Evolutionary conservation across 495 filamentous ascomycete genomes (phyloP).

Genomic region (Penicillium dipodomyicola): DNA sequence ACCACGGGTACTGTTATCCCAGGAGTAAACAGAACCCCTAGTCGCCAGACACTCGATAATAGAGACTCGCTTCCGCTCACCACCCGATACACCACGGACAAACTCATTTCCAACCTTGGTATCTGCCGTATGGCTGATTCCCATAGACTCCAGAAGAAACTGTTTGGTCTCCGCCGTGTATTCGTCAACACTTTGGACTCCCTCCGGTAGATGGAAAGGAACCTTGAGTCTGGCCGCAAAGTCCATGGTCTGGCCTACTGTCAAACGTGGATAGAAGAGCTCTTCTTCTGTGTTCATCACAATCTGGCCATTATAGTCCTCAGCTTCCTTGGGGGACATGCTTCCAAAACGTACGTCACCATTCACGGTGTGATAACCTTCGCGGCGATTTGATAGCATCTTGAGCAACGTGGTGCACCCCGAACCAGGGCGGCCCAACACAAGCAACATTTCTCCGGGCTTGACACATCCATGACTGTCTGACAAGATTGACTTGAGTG

Average conservation of each 20-base stretch:
- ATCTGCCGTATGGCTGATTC: constrained; percentile 73
- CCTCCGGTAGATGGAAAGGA: constrained; percentile 32
- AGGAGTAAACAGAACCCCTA: constrained; percentile 54
- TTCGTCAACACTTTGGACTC: constrained; percentile 43
- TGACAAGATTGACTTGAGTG: constrained; percentile 33
- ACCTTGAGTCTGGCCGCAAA: constrained; percentile 54
- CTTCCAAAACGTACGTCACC: constrained; percentile 61
- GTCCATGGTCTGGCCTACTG: constrained; percentile 66
- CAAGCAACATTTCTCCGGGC: constrained; percentile 48
- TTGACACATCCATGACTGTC: constrained; percentile 51
- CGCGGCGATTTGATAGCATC: constrained; percentile 62
- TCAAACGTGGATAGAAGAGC: constrained; percentile 64
- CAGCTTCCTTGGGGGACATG: constrained; percentile 52
- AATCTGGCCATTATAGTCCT: constrained; percentile 65
- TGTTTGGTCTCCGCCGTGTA: constrained; percentile 54
- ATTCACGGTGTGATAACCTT: constrained; percentile 47
- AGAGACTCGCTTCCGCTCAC: constrained; percentile 71
- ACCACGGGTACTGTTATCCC: constrained; percentile 62
- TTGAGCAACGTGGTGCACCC: constrained; percentile 55
- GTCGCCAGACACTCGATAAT: constrained; percentile 65
- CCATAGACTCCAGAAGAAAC: constrained; percentile 66
- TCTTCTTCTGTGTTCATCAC: constrained; percentile 71
- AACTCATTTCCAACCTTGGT: constrained; percentile 81
- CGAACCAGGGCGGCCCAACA: constrained; percentile 43
- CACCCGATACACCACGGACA: constrained; percentile 77